A percentile compares a stretch with the other conserved stretches of the same genome.
Conservation (phyloP, 2,329 filamentous ascomycete genomes). For the Apiospora koreana region DNA sequence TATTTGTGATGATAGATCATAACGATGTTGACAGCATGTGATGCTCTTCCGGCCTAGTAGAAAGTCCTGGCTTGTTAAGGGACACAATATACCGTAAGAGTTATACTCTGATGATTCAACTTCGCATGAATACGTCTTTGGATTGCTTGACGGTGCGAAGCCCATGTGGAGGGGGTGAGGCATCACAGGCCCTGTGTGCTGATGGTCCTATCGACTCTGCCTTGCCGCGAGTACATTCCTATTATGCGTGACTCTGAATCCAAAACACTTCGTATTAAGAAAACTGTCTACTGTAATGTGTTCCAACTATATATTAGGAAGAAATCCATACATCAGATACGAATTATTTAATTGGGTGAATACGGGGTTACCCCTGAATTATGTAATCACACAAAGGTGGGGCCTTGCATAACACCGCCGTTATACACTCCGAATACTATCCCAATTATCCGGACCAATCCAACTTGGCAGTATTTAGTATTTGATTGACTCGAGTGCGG, state of each 20-base stretch:
- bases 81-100: background rate
- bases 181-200: no score
- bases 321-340: background rate
- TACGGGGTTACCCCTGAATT: background rate
- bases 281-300: no score
- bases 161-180: no score
- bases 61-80: background rate
- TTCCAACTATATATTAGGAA: no score
- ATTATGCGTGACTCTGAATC: no score
- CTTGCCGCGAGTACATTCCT: no score
- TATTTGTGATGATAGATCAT: no score
- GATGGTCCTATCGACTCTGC: no score
- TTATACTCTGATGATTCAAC: background rate
- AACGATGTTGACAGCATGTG: background rate
- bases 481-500: background rate
- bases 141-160: no score
- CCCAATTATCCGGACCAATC: no score
- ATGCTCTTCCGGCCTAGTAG: background rate
- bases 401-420: background rate
- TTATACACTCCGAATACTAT: background rate
- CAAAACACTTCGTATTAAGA: no score
- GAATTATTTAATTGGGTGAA: background rate
- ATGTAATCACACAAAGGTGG: background rate
- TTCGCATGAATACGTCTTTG: background rate
- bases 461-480: background rate